Evolutionary conservation across 2,329 filamentous ascomycete species (phyloP).

Genomic region (Fusarium pseudocircinatum): DNA sequence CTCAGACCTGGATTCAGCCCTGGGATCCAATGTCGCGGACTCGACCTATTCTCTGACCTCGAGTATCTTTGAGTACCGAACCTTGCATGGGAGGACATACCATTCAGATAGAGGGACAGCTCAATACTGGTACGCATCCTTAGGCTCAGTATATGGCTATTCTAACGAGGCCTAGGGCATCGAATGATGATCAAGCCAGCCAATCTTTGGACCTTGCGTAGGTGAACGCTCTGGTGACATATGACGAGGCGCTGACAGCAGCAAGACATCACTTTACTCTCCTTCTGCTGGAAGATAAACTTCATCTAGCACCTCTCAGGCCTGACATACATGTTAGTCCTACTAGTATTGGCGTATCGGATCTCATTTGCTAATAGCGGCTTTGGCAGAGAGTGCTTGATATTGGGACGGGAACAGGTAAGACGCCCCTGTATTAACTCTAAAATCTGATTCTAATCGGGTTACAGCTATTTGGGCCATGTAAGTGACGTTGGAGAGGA

Average conservation of each 20-base stretch:
- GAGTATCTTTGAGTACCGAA: slow-evolving; percentile 9
- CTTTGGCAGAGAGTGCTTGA: neutral
- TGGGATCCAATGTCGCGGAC: slow-evolving; percentile 5
- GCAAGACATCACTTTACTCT: slow-evolving; percentile 8
- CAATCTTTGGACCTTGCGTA: slow-evolving; percentile 12
- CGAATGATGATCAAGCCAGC: slow-evolving; percentile 4
- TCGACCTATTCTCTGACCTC: slow-evolving; percentile 7
- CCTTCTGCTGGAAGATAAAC: neutral
- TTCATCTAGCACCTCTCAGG: neutral
- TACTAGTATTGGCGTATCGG: too few species aligned
- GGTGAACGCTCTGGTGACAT: neutral
- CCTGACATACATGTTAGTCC: neutral
- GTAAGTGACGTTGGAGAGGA: neutral
- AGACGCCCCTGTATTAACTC: neutral
- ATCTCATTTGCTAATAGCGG: neutral
- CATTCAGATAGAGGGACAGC: slow-evolving; percentile 7
- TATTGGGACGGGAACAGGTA: slow-evolving; percentile 14
- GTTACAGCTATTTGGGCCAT: slow-evolving; percentile 14
- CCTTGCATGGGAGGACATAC: slow-evolving; percentile 5
- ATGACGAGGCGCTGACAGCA: neutral
- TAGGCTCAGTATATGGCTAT: accelerated
- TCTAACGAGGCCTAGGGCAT: neutral
- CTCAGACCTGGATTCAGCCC: slow-evolving; percentile 1
- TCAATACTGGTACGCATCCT: neutral
- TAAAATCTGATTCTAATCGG: neutral